Evolutionary conservation across 371 early-diverging fungal genomes (phyloP), one percentile per base, ranked within the genome.

Genomic region (Choanephora cucurbitarum): DNA sequence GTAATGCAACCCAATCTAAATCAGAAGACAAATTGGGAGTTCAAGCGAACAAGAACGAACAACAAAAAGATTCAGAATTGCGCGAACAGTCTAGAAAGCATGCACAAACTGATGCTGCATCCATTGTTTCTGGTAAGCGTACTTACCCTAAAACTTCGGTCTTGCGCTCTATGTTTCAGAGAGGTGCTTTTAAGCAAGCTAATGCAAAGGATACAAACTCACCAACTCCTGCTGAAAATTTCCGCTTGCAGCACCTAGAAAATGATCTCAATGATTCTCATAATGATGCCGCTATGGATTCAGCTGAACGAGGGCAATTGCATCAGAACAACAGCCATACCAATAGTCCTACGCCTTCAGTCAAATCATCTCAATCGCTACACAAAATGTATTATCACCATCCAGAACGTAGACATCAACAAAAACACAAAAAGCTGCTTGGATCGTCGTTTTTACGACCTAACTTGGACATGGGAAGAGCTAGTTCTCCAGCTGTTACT

Each of bases 351-450:
- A 43, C n/a, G 34, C 49, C 44, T 18, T 44, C 58, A n/a, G 24
- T 39, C 5, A 44, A 32, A 19, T 39, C 28, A 7, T 28, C 28
- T 28, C 28, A 28, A 28, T 28, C 46, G 1, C 21, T 58, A 5
- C 64, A 63, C 21, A 8, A 46, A 32, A 49, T 48, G 9, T 63
- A 63, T 23, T 63, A 63, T 46, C 64, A 63, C 22, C 58, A 58
- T 24, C 64, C 64, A 22, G 62, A 62, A 9, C 52, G 52, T 22
- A 49, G 49, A 42, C 28, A 7, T 28, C 28, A 7, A 5, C 28
- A 28, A 28, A 28, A 28, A 7, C 28, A 40, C 23, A 3, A 52
- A 11, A 37, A 14, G 37, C n/a, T n/a, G n/a, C n/a, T n/a, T n/a
- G n/a, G n/a, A n/a, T n/a, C n/a, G n/a, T 3, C 37, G 37, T 37